Evolutionary conservation across 495 filamentous ascomycete species (phyloP).

Genomic region (Parachaetomium inaequale): DNA sequence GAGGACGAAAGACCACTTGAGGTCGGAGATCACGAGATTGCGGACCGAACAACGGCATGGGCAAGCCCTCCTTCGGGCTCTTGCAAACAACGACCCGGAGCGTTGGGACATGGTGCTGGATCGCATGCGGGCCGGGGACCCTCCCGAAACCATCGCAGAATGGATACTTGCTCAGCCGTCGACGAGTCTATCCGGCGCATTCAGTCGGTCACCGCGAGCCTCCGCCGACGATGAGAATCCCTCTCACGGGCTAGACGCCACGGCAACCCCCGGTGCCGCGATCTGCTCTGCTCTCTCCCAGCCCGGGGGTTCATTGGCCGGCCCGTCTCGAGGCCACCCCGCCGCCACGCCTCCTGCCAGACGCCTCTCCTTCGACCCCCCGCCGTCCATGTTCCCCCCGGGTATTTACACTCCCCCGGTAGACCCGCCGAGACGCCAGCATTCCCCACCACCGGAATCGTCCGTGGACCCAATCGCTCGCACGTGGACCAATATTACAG

Average conservation of each 20-base stretch:
- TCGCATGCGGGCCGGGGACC: constrained; percentile 27
- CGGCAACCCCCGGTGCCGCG: background rate
- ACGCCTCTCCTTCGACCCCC: constrained; percentile 1
- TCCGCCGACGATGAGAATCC: background rate
- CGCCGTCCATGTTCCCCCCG: background rate
- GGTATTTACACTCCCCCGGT: background rate
- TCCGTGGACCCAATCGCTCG: constrained; percentile 4
- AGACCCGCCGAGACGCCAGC: background rate
- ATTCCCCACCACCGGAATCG: background rate
- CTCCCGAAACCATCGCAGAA: constrained; percentile 29
- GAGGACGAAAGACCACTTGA: constrained; percentile 35
- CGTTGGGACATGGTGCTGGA: constrained; percentile 25
- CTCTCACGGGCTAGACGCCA: background rate
- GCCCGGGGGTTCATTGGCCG: background rate
- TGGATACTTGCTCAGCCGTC: constrained; percentile 26
- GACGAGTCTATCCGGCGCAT: background rate
- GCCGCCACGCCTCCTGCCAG: background rate
- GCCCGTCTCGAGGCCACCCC: constrained; percentile 9
- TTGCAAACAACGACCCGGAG: constrained; percentile 27
- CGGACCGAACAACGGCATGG: constrained; percentile 29
- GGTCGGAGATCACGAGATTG: constrained; percentile 32
- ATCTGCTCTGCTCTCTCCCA: background rate
- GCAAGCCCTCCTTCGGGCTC: constrained; percentile 29
- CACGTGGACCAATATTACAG: constrained; percentile 28
- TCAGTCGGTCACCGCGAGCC: background rate